Conservation (phyloP, 176 grass and related monocot genomes). For the Pharus latifolius region DNA sequence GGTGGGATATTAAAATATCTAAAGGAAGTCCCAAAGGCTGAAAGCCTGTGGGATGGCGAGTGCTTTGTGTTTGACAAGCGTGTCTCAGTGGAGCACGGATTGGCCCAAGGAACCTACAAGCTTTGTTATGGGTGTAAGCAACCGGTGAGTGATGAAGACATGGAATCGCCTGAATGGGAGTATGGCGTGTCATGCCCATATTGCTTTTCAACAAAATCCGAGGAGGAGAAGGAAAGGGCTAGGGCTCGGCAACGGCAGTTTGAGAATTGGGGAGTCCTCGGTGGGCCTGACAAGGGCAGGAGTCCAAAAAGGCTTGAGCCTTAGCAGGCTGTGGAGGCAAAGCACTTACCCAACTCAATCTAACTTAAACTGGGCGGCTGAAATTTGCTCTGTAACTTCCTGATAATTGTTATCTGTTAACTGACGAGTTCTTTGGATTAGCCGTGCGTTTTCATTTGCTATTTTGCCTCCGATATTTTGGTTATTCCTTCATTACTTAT, state of each 20-base stretch:
- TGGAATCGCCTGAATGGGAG: constrained; percentile 80
- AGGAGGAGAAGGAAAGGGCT: constrained; percentile 77
- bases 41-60: constrained; percentile 88
- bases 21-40: constrained; percentile 69
- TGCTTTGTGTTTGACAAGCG: constrained; percentile 98
- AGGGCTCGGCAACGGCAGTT: constrained; percentile 79
- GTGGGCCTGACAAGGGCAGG: constrained; percentile 81
- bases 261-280: constrained; percentile 70
- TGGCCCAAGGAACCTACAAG: constrained; percentile 79
- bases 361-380: neutral
- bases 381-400: neutral
- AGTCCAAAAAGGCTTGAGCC: constrained; percentile 1
- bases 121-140: constrained; percentile 97
- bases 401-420: neutral
- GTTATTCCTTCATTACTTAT: neutral
- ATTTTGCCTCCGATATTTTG: neutral
- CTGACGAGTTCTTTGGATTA: neutral
- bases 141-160: constrained; percentile 75
- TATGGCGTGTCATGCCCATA: constrained; percentile 77
- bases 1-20: constrained; percentile 94
- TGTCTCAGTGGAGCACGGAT: constrained; percentile 83
- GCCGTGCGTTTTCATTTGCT: neutral
- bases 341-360: constrained; percentile 1
- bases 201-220: constrained; percentile 58
- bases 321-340: neutral